Evolutionary conservation across 2,329 filamentous ascomycete genomes (phyloP).

Genomic region (Aspergillus sp.): DNA sequence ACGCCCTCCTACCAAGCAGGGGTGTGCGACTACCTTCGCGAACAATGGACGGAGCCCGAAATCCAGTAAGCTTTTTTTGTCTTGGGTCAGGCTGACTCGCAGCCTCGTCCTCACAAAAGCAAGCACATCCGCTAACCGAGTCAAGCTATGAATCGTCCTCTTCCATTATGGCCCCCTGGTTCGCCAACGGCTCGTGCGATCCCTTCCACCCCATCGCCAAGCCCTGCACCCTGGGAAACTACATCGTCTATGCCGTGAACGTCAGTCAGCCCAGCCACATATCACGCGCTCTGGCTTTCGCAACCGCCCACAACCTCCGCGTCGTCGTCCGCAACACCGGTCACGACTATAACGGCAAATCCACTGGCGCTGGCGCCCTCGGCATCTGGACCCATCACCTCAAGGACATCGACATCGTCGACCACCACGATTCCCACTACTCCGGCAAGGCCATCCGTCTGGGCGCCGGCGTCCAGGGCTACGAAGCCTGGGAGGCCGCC

Average conservation of each 20-base stretch:
- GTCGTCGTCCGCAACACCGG: slow-evolving; percentile 50
- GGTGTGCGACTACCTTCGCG: slow-evolving; percentile 45
- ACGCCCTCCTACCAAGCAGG: slow-evolving; percentile 49
- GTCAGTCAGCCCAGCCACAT: slow-evolving; percentile 30
- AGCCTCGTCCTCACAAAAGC: neutral
- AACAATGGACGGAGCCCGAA: slow-evolving; percentile 48
- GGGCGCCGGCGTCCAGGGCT: slow-evolving; percentile 57
- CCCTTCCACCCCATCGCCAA: slow-evolving; percentile 23
- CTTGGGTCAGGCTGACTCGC: slow-evolving; percentile 6
- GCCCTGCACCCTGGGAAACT: slow-evolving; percentile 33
- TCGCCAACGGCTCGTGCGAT: slow-evolving; percentile 16
- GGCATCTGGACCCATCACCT: slow-evolving; percentile 37
- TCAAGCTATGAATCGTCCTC: slow-evolving; percentile 13
- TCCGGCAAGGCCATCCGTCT: slow-evolving; percentile 55
- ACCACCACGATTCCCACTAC: slow-evolving; percentile 48
- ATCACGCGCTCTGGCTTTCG: slow-evolving; percentile 27
- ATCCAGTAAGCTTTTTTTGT: slow-evolving; percentile 41
- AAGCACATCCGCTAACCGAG: neutral
- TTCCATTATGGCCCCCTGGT: slow-evolving; percentile 16
- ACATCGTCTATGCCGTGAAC: slow-evolving; percentile 40
- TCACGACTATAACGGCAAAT: slow-evolving; percentile 54
- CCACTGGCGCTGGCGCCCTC: slow-evolving; percentile 58
- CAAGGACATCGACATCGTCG: slow-evolving; percentile 28
- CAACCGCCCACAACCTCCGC: slow-evolving; percentile 39
- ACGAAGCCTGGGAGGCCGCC: slow-evolving; percentile 51